phyloP scores from a whole-genome alignment of 495 filamentous ascomycete species.

The Oidiodendron maius region DNA sequence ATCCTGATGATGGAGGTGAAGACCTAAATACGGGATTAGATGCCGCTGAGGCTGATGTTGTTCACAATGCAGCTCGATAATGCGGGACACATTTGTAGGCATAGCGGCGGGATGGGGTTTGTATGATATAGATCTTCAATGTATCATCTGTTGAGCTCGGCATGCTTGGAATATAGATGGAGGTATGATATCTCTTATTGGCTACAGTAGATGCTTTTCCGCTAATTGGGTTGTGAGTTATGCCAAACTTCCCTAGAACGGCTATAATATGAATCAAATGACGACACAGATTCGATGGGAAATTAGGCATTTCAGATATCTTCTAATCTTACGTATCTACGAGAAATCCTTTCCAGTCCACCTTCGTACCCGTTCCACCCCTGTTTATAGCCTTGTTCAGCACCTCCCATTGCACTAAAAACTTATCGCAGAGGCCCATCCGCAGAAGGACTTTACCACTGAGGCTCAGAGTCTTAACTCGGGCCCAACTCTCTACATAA shows the following conservation, averaged over 20 bases:
- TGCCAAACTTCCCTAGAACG: no score
- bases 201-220: no score
- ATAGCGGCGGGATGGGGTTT: background rate
- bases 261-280: no score
- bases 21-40: conserved; percentile 6
- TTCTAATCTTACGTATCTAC: conserved; percentile 26
- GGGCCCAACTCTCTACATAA: conserved; percentile 89
- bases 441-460: conserved; percentile 66
- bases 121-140: background rate
- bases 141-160: no score
- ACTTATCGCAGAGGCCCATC: conserved; percentile 53
- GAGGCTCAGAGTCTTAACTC: conserved; percentile 71
- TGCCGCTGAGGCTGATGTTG: no score
- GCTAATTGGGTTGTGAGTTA: no score
- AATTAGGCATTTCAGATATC: no score
- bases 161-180: no score
- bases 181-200: no score
- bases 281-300: no score
- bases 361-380: conserved; percentile 38
- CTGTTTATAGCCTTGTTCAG: conserved; percentile 38
- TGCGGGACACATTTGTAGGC: background rate
- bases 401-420: conserved; percentile 69
- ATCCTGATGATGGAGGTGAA: conserved; percentile 20
- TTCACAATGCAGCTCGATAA: no score
- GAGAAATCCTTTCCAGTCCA: conserved; percentile 39